Percentiles rank a stretch among this genome's conserved stretches.
These are phyloP conservation scores for Trichosporon inkin DNA, from an alignment of 1,284 basidiomycete genomes.

Conservation along the genomic window DNA sequence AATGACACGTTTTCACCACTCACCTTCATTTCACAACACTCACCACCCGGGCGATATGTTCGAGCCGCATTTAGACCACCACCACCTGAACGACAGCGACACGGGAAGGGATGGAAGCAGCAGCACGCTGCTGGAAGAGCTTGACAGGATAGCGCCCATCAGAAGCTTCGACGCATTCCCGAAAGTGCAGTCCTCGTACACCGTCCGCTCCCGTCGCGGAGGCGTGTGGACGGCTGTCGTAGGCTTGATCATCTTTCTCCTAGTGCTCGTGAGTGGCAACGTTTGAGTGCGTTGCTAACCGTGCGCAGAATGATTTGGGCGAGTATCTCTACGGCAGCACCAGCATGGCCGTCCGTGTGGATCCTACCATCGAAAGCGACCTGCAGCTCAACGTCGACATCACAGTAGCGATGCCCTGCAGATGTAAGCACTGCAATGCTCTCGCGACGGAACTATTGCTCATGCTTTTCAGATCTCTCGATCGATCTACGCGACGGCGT, in stretches of 20 bases:
- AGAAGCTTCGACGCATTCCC: conserved; percentile 65
- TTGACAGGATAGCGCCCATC: conserved; percentile 50
- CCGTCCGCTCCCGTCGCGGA: conserved; percentile 73
- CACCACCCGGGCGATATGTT: conserved; percentile 5
- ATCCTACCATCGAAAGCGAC: conserved; percentile 59
- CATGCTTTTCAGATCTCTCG: conserved; percentile 60
- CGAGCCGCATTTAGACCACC: conserved; percentile 10
- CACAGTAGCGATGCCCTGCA: conserved; percentile 86
- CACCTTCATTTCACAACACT: neutral
- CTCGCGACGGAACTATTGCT: neutral
- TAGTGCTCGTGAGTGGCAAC: conserved; percentile 38
- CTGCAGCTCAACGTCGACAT: conserved; percentile 85
- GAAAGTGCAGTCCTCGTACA: conserved; percentile 84
- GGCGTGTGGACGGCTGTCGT: conserved; percentile 84
- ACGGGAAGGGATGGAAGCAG: conserved; percentile 6
- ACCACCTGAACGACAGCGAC: conserved; percentile 12
- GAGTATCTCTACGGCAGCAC: conserved; percentile 88
- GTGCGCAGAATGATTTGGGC: conserved; percentile 73
- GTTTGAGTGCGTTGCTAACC: neutral
- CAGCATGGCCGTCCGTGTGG: conserved; percentile 76
- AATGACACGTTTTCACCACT: conserved; percentile 1
- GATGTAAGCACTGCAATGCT: conserved; percentile 60
- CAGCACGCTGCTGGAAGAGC: conserved; percentile 43
- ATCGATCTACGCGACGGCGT: conserved; percentile 88
- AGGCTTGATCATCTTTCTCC: conserved; percentile 58